Evolutionary conservation across 257 asterid genomes (phyloP).

Genomic region (Mitragyna speciosa): DNA sequence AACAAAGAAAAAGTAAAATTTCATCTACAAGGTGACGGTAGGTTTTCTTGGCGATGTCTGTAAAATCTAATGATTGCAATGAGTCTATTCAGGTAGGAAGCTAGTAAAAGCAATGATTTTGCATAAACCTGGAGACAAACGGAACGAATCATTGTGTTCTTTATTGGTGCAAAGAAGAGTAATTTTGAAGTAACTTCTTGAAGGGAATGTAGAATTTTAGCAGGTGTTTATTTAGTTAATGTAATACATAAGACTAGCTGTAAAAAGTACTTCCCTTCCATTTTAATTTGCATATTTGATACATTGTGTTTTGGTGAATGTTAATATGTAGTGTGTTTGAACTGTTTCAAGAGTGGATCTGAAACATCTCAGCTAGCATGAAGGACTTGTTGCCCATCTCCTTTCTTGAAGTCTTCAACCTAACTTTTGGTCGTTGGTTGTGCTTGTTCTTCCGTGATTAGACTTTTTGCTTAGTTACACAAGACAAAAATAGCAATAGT

Average conservation of each 20-base stretch:
- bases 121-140: neutral
- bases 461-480: too few species aligned
- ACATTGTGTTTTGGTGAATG: neutral
- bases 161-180: neutral
- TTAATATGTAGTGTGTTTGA: neutral
- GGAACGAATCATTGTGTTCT: neutral
- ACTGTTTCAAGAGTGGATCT: neutral
- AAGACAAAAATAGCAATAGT: too few species aligned
- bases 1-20: neutral
- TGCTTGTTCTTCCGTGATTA: too few species aligned
- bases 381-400: constrained; percentile 17
- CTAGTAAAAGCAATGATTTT: neutral
- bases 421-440: neutral
- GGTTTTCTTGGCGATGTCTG: constrained; percentile 19
- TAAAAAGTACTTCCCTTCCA: neutral
- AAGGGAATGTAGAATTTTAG: neutral
- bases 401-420: neutral
- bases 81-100: neutral
- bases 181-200: neutral
- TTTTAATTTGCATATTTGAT: too few species aligned
- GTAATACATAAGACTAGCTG: neutral
- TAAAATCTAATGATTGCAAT: neutral
- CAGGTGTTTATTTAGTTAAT: neutral
- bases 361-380: neutral
- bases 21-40: constrained; percentile 1